A percentile compares a stretch with the other conserved stretches of the same genome.
phyloP scores from a whole-genome alignment of 768 basidiomycete genomes.

The Phlegmacium glaucopus region DNA sequence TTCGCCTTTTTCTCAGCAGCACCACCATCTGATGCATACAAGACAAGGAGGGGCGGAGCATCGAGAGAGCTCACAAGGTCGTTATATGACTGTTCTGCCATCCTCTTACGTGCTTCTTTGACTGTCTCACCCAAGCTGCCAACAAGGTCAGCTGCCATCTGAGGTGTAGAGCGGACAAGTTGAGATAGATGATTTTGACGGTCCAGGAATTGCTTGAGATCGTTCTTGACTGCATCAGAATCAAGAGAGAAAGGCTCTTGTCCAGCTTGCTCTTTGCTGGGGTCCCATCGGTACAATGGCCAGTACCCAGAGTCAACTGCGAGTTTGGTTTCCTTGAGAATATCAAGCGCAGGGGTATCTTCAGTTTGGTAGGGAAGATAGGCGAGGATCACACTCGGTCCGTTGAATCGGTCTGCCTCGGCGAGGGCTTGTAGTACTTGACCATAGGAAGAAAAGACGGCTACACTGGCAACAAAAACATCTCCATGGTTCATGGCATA shows the following conservation, averaged over 20 bases:
- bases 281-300: slow-evolving; percentile 99
- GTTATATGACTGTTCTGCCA: slow-evolving; percentile 80
- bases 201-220: slow-evolving; percentile 90
- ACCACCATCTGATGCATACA: slow-evolving; percentile 96
- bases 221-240: slow-evolving; percentile 91
- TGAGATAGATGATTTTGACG: slow-evolving; percentile 96
- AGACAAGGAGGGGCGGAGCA: slow-evolving; percentile 80
- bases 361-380: slow-evolving; percentile 90
- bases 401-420: slow-evolving; percentile 87
- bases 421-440: slow-evolving; percentile 89
- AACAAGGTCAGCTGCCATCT: slow-evolving; percentile 79
- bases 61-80: slow-evolving; percentile 82
- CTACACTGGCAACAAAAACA: slow-evolving; percentile 93
- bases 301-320: slow-evolving; percentile 96
- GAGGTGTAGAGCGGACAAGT: slow-evolving; percentile 76
- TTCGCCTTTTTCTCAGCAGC: slow-evolving; percentile 96
- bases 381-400: slow-evolving; percentile 89
- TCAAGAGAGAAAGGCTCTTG: slow-evolving; percentile 90
- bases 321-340: slow-evolving; percentile 97
- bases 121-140: slow-evolving; percentile 81
- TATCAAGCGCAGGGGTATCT: slow-evolving; percentile 72
- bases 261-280: slow-evolving; percentile 69
- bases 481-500: slow-evolving; percentile 99
- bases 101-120: slow-evolving; percentile 76
- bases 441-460: slow-evolving; percentile 92